phyloP scores from a whole-genome alignment of 164 flowering plant genomes.

The Macadamia integrifolia region DNA sequence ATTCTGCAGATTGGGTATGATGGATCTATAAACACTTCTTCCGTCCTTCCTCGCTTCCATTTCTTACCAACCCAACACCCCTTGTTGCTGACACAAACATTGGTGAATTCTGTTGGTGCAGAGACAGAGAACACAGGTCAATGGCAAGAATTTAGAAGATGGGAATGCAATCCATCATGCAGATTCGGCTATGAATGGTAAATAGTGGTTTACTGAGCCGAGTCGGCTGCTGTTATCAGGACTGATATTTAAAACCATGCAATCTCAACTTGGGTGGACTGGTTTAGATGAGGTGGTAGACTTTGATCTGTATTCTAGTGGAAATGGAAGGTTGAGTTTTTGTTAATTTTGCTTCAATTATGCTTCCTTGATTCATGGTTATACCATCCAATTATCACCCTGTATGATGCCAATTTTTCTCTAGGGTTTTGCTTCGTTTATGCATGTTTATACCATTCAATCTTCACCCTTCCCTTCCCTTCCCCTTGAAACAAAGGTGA shows the following conservation, averaged over 20 bases:
- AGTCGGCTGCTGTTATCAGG: too few species aligned
- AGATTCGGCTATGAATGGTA: conserved; percentile 52
- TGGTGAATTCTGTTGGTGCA: conserved; percentile 17
- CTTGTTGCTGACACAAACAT: background rate
- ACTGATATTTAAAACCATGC: background rate
- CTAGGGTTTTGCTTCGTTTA: too few species aligned
- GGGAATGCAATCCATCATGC: conserved; percentile 48
- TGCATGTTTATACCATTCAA: too few species aligned
- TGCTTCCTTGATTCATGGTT: background rate
- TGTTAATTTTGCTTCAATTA: background rate
- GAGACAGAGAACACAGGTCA: conserved; percentile 72
- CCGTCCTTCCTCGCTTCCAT: background rate
- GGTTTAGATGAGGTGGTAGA: background rate
- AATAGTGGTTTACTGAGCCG: conserved; percentile 20
- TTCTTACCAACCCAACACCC: background rate
- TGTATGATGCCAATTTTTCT: background rate
- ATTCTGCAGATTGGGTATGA: conserved; percentile 67
- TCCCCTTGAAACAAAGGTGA: too few species aligned
- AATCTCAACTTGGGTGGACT: background rate
- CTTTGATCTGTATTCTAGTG: background rate
- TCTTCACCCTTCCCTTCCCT: too few species aligned
- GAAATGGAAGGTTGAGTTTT: background rate
- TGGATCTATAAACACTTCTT: background rate
- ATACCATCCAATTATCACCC: background rate
- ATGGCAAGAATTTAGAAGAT: conserved; percentile 73